phyloP scores from a whole-genome alignment of 176 grass and related monocot species.

The Ampelocalamus luodianensis region DNA sequence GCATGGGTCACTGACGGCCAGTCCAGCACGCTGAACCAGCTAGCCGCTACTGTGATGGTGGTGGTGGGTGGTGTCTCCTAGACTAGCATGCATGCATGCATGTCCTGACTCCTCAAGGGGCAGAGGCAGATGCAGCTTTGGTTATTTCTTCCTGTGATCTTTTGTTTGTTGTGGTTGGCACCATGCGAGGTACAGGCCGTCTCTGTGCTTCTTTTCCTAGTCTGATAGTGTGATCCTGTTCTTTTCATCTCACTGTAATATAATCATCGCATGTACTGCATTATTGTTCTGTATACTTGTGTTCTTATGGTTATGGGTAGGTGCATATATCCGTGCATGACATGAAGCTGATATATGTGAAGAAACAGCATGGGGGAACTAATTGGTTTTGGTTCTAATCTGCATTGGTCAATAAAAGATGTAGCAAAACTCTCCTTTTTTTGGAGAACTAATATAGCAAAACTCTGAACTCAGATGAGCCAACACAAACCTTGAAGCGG shows the following conservation, averaged over 20 bases:
- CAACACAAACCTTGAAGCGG: neutral
- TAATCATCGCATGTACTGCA: constrained; percentile 18
- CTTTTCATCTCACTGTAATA: neutral
- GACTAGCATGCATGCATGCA: constrained; percentile 10
- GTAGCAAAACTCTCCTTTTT: neutral
- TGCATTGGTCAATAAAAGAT: neutral
- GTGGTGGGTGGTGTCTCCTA: neutral
- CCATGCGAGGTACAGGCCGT: constrained; percentile 26
- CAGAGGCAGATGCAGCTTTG: constrained; percentile 41
- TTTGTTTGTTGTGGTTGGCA: constrained; percentile 54
- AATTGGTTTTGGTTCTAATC: neutral
- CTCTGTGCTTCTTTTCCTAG: neutral
- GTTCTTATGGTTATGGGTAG: neutral
- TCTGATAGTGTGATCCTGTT: neutral
- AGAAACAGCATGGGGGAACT: neutral
- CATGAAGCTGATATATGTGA: no score
- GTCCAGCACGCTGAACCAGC: constrained; percentile 25
- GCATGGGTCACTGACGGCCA: constrained; percentile 16
- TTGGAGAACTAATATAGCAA: neutral
- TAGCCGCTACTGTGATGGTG: neutral
- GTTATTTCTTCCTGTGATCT: constrained; percentile 16
- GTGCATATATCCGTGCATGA: no score
- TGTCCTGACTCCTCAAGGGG: neutral
- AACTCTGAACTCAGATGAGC: neutral
- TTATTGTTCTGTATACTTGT: neutral